Conservation (phyloP, 2,329 filamentous ascomycete species). For the Cytospora piceicola region DNA sequence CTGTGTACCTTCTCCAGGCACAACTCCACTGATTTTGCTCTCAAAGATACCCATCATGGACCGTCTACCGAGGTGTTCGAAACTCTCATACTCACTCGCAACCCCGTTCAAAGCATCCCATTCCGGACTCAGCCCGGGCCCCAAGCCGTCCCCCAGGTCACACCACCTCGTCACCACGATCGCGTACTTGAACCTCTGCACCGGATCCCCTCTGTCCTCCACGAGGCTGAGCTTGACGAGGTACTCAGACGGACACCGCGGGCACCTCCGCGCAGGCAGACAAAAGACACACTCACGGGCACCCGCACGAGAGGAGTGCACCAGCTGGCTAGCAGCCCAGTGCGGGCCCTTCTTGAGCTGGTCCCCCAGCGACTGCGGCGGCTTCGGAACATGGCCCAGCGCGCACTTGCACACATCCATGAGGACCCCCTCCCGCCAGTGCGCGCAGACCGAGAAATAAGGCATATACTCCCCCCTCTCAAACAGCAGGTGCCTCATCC, state of each 20-base stretch:
- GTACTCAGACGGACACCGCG: neutral
- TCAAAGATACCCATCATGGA: constrained; percentile 1
- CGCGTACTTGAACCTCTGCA: constrained; percentile 6
- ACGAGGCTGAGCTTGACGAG: neutral
- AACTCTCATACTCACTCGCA: neutral
- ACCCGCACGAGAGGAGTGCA: neutral
- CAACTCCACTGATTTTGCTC: neutral
- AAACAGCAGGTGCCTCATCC: neutral
- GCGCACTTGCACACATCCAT: neutral
- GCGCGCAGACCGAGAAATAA: neutral
- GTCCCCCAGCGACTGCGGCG: neutral
- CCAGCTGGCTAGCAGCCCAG: neutral
- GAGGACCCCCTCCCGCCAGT: neutral
- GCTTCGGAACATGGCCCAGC: neutral
- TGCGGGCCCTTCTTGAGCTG: constrained; percentile 2
- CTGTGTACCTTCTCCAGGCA: neutral
- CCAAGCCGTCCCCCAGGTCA: neutral
- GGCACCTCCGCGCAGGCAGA: neutral
- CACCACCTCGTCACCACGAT: neutral
- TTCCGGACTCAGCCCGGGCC: neutral
- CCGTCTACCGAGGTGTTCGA: neutral
- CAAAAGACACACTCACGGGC: neutral
- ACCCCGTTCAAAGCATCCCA: constrained; percentile 1
- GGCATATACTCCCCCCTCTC: constrained; percentile 2
- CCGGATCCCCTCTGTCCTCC: neutral